Evolutionary conservation across 2,329 filamentous ascomycete genomes (phyloP), one percentile per base, ranked within the genome.

Genomic region (Phyllosticta paracitricarpa): DNA sequence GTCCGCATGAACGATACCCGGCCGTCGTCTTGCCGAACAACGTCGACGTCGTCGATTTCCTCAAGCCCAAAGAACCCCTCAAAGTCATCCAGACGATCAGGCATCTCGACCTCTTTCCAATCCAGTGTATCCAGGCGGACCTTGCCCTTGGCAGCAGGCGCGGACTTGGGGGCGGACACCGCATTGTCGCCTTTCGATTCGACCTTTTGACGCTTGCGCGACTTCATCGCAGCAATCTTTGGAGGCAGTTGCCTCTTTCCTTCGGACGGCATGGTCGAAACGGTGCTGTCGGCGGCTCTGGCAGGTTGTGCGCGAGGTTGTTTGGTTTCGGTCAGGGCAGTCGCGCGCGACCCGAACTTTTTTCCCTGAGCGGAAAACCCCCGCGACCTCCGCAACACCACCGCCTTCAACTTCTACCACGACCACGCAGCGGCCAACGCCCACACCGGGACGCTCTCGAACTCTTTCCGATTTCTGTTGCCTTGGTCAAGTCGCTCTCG

Each of bases 11-110:
- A 80, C 5, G 76, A 72, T 4, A 79, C 64, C 17, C 68, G 71
- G 7, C 84, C 85, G 30, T 87, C 80, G 2, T 68, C 67, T 25
- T 80, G 76, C 64, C 82, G 84, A 52, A 96, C 78, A n/a, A 99
- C 81, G 30, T 96, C 89, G 1, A 99, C 89, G 58, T 89, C 91
- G 17, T 96, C 89, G 55, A 97, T 87, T 69, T 97, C 92, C 69
- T 99, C 91, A 1, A 99, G 77, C 0, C 89, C 91, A 68, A 87
- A 95, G 73, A 99, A 97, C 0, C 94, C 94, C 65, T 95, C 91
- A n/a, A 89, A 89, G 75, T 97, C 90, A 54, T 93, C 86, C 67
- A 92, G 80, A 70, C 88, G 85, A 69, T 92, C 89, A 6, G 90
- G 89, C 67, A 88, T 77, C 40, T 77, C 71, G 3, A 94, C 84